A percentile compares a stretch with the other conserved stretches of the same genome.
Conservation (phyloP, 2,329 filamentous ascomycete species). For the Septoria linicola region DNA sequence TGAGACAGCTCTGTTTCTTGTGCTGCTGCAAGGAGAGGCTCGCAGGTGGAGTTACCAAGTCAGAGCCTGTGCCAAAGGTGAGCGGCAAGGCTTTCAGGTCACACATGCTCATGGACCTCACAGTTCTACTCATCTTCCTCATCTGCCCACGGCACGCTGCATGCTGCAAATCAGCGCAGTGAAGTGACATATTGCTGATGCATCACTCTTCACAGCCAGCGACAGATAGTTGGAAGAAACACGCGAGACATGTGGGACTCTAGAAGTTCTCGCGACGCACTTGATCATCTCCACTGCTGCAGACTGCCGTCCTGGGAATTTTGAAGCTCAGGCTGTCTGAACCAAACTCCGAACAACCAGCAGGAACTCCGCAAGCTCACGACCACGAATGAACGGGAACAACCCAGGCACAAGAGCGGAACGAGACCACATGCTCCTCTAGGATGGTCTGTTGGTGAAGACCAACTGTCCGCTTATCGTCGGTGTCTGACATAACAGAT, state of each 20-base stretch:
- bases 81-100: background rate
- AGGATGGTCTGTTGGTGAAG: background rate
- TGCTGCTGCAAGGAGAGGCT: background rate
- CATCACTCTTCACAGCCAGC: too few relatives aligned
- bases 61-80: background rate
- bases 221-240: too few relatives aligned
- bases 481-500: slow-evolving; percentile 9
- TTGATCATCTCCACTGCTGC: background rate
- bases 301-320: background rate
- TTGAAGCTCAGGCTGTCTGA: background rate
- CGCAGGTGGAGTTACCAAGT: background rate
- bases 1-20: background rate
- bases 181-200: too few relatives aligned
- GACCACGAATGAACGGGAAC: background rate
- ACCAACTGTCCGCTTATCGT: slow-evolving; percentile 7
- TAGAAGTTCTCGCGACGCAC: too few relatives aligned
- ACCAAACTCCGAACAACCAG: background rate
- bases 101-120: background rate
- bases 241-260: too few relatives aligned
- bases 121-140: too few relatives aligned
- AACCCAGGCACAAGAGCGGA: background rate
- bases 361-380: background rate
- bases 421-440: slow-evolving; percentile 8
- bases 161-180: too few relatives aligned
- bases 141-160: too few relatives aligned